Evolutionary conservation across 495 filamentous ascomycete species (phyloP).

Genomic region (Hypoxylon fragiforme): DNA sequence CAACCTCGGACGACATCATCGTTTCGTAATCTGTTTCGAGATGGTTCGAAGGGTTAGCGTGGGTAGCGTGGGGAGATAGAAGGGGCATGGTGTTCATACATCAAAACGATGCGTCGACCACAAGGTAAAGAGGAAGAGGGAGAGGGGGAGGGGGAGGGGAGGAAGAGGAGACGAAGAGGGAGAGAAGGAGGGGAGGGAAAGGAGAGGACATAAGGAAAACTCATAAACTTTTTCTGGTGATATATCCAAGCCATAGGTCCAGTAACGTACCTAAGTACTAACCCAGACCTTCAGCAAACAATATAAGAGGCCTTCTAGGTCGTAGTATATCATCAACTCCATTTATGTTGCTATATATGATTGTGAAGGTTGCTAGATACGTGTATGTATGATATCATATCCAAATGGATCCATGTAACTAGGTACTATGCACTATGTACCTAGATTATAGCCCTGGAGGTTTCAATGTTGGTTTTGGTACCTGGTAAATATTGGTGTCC

Average conservation of each 20-base stretch:
- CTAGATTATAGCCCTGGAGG: too few species aligned
- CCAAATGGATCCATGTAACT: too few species aligned
- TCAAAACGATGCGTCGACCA: neutral
- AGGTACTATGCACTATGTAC: too few species aligned
- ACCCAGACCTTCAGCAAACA: slow-evolving; percentile 22
- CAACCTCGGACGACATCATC: neutral
- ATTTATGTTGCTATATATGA: neutral
- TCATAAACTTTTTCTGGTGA: slow-evolving; percentile 35
- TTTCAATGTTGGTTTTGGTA: too few species aligned
- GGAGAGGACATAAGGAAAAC: slow-evolving; percentile 8
- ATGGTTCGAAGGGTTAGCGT: slow-evolving; percentile 3
- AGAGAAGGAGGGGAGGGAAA: neutral
- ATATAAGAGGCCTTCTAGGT: slow-evolving; percentile 32
- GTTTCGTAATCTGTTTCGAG: slow-evolving; percentile 5
- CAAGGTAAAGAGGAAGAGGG: neutral
- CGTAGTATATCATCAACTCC: slow-evolving; percentile 34
- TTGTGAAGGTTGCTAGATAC: slow-evolving; percentile 1
- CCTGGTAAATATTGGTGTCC: too few species aligned
- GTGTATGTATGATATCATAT: too few species aligned
- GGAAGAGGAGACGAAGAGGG: slow-evolving; percentile 4
- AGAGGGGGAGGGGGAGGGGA: neutral
- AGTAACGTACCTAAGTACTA: neutral
- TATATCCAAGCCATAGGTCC: slow-evolving; percentile 29
- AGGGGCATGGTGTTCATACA: neutral
- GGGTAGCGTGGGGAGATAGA: neutral